Percentiles rank a stretch among this genome's conserved stretches.
Evolutionary conservation across 2,329 filamentous ascomycete species (phyloP).

Genomic region (Sclerotinia subarctica): DNA sequence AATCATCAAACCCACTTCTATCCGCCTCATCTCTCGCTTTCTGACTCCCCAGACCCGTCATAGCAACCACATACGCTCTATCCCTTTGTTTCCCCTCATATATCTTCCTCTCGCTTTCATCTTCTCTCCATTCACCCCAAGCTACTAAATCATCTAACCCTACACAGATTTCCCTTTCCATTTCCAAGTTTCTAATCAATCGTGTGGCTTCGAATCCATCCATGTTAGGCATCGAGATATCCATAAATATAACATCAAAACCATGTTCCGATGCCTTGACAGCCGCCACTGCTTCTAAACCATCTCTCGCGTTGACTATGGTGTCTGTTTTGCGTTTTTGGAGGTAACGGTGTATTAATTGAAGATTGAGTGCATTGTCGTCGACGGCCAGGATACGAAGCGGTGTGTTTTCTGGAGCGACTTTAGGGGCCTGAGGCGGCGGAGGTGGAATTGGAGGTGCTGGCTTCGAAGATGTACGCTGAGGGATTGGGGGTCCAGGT

Average conservation of each 20-base stretch:
- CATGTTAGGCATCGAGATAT: conserved; percentile 54
- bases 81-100: neutral
- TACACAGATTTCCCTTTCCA: neutral
- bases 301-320: conserved; percentile 42
- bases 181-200: conserved; percentile 41
- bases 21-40: conserved; percentile 49
- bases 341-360: conserved; percentile 36
- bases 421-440: neutral
- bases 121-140: neutral
- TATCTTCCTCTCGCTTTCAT: neutral
- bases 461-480: neutral
- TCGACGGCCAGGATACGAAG: conserved; percentile 37
- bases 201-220: conserved; percentile 48
- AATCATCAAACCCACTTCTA: conserved; percentile 52
- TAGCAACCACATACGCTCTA: conserved; percentile 47
- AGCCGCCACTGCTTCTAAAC: conserved; percentile 43
- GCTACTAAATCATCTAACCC: neutral
- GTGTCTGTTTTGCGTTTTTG: conserved; percentile 35
- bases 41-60: conserved; percentile 50
- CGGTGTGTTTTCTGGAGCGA: neutral
- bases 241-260: conserved; percentile 49
- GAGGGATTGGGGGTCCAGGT: neutral
- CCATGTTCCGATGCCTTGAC: conserved; percentile 31
- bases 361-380: conserved; percentile 43
- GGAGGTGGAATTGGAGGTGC: neutral